Evolutionary conservation across 2,329 filamentous ascomycete genomes (phyloP).

Genomic region (Aspergillus hiratsukae): DNA sequence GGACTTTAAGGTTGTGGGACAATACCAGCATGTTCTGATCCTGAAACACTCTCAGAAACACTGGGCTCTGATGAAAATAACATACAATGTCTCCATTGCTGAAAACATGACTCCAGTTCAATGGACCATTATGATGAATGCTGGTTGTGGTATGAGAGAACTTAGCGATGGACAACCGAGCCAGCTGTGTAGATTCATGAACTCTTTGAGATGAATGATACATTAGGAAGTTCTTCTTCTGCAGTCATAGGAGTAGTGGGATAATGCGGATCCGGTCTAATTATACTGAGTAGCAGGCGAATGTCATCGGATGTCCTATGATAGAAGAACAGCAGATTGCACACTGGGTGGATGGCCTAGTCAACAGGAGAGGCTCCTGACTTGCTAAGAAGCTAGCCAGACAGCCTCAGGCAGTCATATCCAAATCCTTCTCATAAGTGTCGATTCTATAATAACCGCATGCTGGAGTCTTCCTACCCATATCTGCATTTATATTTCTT

Average conservation of each 20-base stretch:
- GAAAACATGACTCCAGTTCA: constrained; percentile 43
- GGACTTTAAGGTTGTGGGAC: not conserved
- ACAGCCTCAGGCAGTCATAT: not conserved
- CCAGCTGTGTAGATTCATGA: constrained; percentile 10
- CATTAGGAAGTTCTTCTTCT: constrained; percentile 5
- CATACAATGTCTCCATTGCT: constrained; percentile 33
- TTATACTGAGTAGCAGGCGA: not conserved
- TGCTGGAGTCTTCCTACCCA: not conserved
- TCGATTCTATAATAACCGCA: not conserved
- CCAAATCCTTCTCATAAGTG: not conserved
- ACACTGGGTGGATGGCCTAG: not conserved
- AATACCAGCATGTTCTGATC: constrained; percentile 36
- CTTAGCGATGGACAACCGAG: constrained; percentile 33
- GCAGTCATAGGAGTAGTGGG: not conserved
- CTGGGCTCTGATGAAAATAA: constrained; percentile 27
- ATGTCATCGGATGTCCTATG: not conserved
- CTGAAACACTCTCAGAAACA: constrained; percentile 33
- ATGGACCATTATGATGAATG: constrained; percentile 31
- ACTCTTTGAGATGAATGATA: constrained; percentile 6
- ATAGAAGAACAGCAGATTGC: not conserved
- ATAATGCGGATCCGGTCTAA: not conserved
- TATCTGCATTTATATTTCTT: not conserved
- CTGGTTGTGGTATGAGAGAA: constrained; percentile 43
- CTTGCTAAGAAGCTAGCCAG: not conserved
- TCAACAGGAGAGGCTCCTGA: not conserved